Base-by-base conservation (phyloP, 768 basidiomycete genomes). In the Tubosaeta sp. region DNA sequence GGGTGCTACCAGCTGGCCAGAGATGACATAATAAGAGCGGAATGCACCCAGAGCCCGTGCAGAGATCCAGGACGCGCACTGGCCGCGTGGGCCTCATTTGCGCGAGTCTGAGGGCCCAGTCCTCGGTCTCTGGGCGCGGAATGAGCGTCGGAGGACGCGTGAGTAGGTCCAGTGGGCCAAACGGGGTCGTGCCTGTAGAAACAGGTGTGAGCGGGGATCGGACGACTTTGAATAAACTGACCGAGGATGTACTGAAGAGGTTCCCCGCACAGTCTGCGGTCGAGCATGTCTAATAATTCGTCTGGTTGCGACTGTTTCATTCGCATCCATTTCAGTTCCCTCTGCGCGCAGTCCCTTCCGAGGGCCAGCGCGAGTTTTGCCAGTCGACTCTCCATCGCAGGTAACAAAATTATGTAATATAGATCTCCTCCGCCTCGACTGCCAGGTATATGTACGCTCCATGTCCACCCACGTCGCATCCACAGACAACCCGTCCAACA, bases 211-310 rank as follows among this genome's bases (percentile, higher is more conserved):
- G 44, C 51, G 25, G 34, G 29, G n/a, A 47, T 29, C 31, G 46
- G 39, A n/a, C 13, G 21, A 4, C 11, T 9, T 12, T 22, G 11
- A 12, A 14, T n/a, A 39, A 45, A 21, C 42, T 65, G 24, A 88
- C 93, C 92, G 45, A 96, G 75, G 59, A 96, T 90, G 68, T 94
- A 96, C 66, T 94, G 91, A 16, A 96, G 73, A 0, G 93, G 93
- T 68, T 92, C 90, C 11, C 89, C 88, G 14, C 58, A 54, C 25
- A 77, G 62, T 57, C 93, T 73, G 18, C 87, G 78, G 16, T 66
- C 62, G 34, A 94, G 75, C 75, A 87, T 77, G 24, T 70, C 61
- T 43, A 9, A 67, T 42, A 43, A 67, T 57, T 38, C 29, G 41
- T 30, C 6, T 16, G 13, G 55, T 55, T 36, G 54, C 47, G 35